These are phyloP conservation scores for Crithidia acanthocephali DNA, from an alignment of 208 protist genomes.

Conservation along the genomic window DNA sequence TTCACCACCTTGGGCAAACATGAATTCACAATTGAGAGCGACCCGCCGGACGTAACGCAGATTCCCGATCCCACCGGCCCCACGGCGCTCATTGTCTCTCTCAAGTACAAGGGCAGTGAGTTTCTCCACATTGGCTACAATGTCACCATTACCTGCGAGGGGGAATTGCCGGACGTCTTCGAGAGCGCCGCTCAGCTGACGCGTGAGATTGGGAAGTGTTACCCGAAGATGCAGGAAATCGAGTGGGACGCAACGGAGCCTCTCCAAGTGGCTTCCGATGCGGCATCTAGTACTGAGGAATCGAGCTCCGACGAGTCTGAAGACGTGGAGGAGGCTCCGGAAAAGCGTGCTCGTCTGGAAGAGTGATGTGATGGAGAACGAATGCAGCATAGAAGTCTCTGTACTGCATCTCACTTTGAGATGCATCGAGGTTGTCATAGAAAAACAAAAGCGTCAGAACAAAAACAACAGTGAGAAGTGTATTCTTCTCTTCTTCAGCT, in stretches of 20 bases:
- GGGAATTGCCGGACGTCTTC: constrained; percentile 80
- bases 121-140: constrained; percentile 87
- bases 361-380: background rate
- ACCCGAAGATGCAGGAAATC: constrained; percentile 43
- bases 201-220: constrained; percentile 60
- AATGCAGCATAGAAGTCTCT: background rate
- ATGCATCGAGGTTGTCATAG: background rate
- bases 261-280: background rate
- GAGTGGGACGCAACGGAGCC: constrained; percentile 30
- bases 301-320: background rate
- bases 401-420: background rate
- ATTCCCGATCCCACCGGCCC: constrained; percentile 85
- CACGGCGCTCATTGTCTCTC: constrained; percentile 72
- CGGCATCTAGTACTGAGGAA: background rate
- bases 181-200: constrained; percentile 49
- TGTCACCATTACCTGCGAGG: constrained; percentile 59
- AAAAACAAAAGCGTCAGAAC: too few species aligned
- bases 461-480: too few species aligned
- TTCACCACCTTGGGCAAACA: constrained; percentile 63
- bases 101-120: constrained; percentile 66
- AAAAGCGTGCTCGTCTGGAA: constrained; percentile 11
- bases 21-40: constrained; percentile 69
- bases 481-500: too few species aligned
- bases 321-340: constrained; percentile 1
- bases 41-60: constrained; percentile 63